Conservation (phyloP, 768 basidiomycete species). For the Auricularia sp. region DNA sequence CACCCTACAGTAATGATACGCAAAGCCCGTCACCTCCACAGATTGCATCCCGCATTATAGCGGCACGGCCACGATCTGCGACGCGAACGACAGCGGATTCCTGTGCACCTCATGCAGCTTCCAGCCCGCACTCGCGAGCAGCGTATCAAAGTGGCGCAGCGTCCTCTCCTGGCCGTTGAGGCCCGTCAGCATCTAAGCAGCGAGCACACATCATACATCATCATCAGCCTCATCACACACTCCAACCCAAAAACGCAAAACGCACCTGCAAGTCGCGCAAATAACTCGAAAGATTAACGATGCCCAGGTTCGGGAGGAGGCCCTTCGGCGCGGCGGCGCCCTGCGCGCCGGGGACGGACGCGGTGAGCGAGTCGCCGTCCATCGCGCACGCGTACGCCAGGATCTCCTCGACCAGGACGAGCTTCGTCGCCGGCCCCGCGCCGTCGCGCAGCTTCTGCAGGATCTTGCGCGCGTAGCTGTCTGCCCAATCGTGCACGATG, state of each 20-base stretch:
- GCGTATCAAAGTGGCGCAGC: neutral
- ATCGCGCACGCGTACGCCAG: conserved; percentile 7
- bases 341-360: neutral
- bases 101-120: conserved; percentile 1
- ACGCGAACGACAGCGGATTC: too few relatives aligned
- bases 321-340: conserved; percentile 10
- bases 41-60: too few relatives aligned
- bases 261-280: conserved; percentile 8
- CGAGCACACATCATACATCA: neutral
- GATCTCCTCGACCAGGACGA: conserved; percentile 11
- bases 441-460: conserved; percentile 8
- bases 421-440: conserved; percentile 4
- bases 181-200: conserved; percentile 4
- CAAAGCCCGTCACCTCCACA: too few relatives aligned
- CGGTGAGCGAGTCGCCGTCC: neutral
- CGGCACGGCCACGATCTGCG: too few relatives aligned
- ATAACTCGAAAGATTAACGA: conserved; percentile 11
- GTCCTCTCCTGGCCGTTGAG: conserved; percentile 5
- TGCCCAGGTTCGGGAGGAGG: conserved; percentile 18
- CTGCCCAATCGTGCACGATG: conserved; percentile 15
- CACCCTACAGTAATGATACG: too few relatives aligned
- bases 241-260: neutral
- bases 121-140: conserved; percentile 7
- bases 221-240: neutral
- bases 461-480: conserved; percentile 4